These are phyloP conservation scores for Candida tunisiensis DNA, from an alignment of 1,139 yeast genomes.

Conservation along the genomic window DNA sequence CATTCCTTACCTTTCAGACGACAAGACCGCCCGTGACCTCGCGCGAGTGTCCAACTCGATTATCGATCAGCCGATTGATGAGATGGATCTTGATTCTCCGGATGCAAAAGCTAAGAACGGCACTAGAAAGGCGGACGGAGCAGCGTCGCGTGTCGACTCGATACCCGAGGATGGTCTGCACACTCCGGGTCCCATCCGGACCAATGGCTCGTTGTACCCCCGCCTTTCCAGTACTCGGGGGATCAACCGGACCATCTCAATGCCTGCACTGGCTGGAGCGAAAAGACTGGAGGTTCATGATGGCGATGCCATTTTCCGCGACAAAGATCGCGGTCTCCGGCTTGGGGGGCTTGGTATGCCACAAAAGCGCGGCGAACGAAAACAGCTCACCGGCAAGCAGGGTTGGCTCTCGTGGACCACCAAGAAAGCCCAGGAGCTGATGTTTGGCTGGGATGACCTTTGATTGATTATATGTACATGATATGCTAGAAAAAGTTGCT, in stretches of 20 bases:
- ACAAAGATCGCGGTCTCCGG: too few relatives aligned
- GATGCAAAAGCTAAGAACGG: too few relatives aligned
- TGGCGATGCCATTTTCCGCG: conserved; percentile 1
- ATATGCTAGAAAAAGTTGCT: too few relatives aligned
- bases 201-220: too few relatives aligned
- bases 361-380: background rate
- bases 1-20: conserved; percentile 28
- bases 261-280: conserved; percentile 15
- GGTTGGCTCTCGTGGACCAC: conserved; percentile 20
- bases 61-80: too few relatives aligned
- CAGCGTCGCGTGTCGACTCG: background rate
- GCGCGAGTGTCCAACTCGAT: too few relatives aligned
- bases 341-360: too few relatives aligned
- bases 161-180: background rate
- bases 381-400: conserved; percentile 1
- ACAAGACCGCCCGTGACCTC: conserved; percentile 1
- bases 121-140: too few relatives aligned
- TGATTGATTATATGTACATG: too few relatives aligned
- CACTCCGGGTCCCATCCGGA: background rate
- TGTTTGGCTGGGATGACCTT: conserved; percentile 42
- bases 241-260: conserved; percentile 9
- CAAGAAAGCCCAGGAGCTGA: conserved; percentile 19
- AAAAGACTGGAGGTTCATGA: background rate
- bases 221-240: too few relatives aligned
- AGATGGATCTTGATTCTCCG: too few relatives aligned